These are phyloP conservation scores for Wickerhamomyces queroliae DNA, from an alignment of 805 yeast genomes.

Conservation along the genomic window DNA sequence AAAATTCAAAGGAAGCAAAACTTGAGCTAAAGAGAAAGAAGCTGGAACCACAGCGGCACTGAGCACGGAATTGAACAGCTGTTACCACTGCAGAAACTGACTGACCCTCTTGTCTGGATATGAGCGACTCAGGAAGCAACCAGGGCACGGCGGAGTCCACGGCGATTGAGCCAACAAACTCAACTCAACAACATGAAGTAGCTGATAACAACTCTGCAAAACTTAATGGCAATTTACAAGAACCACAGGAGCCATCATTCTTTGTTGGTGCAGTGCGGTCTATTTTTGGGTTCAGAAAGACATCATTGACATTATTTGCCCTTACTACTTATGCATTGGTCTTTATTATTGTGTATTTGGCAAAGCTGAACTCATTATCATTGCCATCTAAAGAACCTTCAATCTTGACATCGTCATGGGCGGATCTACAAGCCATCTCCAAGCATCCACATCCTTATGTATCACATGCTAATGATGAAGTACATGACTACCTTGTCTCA, in stretches of 20 bases:
- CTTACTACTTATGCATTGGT: constrained; percentile 40
- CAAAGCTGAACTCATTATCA: constrained; percentile 34
- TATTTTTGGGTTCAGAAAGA: constrained; percentile 66
- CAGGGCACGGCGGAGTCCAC: too few relatives aligned
- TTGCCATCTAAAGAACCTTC: constrained; percentile 39
- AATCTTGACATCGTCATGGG: constrained; percentile 48
- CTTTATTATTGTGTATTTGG: constrained; percentile 30
- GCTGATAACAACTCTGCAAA: too few relatives aligned
- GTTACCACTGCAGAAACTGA: too few relatives aligned
- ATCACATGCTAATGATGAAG: constrained; percentile 68
- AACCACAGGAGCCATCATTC: constrained; percentile 6
- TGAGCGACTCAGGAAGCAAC: too few relatives aligned
- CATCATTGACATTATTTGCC: constrained; percentile 55
- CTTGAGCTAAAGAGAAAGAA: too few relatives aligned
- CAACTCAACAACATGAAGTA: too few relatives aligned
- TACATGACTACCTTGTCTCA: constrained; percentile 57
- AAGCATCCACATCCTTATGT: constrained; percentile 69
- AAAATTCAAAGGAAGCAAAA: too few relatives aligned
- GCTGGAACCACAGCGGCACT: too few relatives aligned
- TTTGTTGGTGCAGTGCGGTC: constrained; percentile 32
- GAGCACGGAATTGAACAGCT: too few relatives aligned
- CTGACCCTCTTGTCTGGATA: too few relatives aligned
- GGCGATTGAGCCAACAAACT: too few relatives aligned
- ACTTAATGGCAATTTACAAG: too few relatives aligned
- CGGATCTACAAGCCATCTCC: constrained; percentile 65